Evolutionary conservation across 2,329 filamentous ascomycete species (phyloP), one percentile per base, ranked within the genome.

Genomic region (Sarocladiaceae sp.): DNA sequence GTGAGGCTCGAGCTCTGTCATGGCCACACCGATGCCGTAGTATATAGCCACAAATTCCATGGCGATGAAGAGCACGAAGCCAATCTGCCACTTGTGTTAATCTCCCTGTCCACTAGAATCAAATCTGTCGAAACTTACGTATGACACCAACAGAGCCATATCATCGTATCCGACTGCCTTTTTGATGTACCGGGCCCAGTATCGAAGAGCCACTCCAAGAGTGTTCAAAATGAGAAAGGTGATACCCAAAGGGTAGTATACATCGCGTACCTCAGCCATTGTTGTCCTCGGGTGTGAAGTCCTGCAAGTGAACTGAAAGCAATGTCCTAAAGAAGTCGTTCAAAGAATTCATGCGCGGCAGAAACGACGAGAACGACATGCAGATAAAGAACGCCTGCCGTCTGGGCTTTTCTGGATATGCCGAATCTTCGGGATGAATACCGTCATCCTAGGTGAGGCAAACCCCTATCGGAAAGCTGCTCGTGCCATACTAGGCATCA

Each of bases 41-140:
- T 52, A 17, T 17, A 42, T 44, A 17, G 35, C 35, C 15, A 40
- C 50, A 28, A 52, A 31, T 15, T 40, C 50, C 20, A 40, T 42
- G 11, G 50, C 17, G n/a, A 52, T 25, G 25, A 44, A 52, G 36
- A 52, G 15, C n/a, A 42, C n/a, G 36, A 40, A 46, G 15, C 17
- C 23, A 15, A 52, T 20, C 50, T 44, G 20, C 13, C 17, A 23
- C 8, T 8, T 22, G 8, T 46, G 18, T 31, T 15, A 49, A 28
- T 18, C 2, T 4, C 12, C 28, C 29, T 15, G 15, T 33, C 29
- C 29, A 10, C 10, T 15, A 10, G 8, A 8, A 33, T 33, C 29
- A 33, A 33, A 33, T 8, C 29, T 15, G 8, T 33, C 29, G n/a
- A n/a, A n/a, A 33, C 29, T 33, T 33, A 33, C 29, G 29, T 10